Conservation (phyloP, 164 flowering plant genomes). For the Chimonanthus praecox region DNA sequence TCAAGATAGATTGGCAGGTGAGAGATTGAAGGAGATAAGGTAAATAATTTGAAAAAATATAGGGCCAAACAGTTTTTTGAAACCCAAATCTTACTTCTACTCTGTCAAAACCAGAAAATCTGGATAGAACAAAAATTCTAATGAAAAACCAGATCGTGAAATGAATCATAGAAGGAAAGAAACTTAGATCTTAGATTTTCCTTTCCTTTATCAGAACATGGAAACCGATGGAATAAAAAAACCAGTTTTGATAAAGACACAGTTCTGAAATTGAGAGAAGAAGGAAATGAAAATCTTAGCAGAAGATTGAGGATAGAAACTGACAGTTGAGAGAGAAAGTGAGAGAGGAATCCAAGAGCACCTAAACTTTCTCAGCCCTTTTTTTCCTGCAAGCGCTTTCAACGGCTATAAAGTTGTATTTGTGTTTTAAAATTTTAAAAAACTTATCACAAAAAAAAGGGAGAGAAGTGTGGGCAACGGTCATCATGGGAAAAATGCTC, state of each 20-base stretch:
- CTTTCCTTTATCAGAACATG: not conserved
- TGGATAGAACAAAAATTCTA: constrained; percentile 1
- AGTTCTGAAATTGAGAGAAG: not conserved
- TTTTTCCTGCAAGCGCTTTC: not conserved
- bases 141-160: constrained; percentile 1
- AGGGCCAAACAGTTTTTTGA: not conserved
- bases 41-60: too few relatives aligned
- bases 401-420: constrained; percentile 12
- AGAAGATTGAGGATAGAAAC: not conserved
- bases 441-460: not conserved
- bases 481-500: constrained; percentile 8
- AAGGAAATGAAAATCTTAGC: not conserved
- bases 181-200: not conserved
- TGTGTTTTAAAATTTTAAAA: not conserved
- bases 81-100: not conserved
- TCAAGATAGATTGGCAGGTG: not conserved
- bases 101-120: not conserved
- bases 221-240: not conserved
- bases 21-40: not conserved
- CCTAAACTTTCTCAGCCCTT: not conserved
- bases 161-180: not conserved
- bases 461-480: constrained; percentile 11
- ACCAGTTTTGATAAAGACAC: not conserved
- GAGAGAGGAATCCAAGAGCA: not conserved
- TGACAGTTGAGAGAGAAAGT: not conserved